These are phyloP conservation scores for Hibiscus syriacus DNA, from an alignment of 345 rosid genomes.

Conservation along the genomic window DNA sequence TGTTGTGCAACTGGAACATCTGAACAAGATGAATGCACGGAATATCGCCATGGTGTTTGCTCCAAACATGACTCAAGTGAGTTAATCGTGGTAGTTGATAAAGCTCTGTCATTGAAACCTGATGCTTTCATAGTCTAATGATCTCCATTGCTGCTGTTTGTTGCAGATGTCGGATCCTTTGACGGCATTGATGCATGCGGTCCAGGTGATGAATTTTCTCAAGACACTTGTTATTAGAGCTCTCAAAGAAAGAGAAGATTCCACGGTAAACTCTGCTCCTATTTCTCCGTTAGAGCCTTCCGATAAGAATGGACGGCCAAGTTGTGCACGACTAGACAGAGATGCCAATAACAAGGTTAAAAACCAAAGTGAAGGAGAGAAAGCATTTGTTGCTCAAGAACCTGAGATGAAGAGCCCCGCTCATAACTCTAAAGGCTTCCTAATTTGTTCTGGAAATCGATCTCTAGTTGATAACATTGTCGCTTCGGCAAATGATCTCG, in stretches of 20 bases:
- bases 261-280: slow-evolving; percentile 32
- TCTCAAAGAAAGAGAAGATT: slow-evolving; percentile 61
- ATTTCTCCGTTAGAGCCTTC: slow-evolving; percentile 42
- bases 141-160: slow-evolving; percentile 7
- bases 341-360: slow-evolving; percentile 26
- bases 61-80: slow-evolving; percentile 99
- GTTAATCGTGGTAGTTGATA: slow-evolving; percentile 9
- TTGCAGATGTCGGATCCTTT: slow-evolving; percentile 95
- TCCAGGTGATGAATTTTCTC: slow-evolving; percentile 95
- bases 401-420: too few species aligned
- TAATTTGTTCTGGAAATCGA: slow-evolving; percentile 19
- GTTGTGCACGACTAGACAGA: slow-evolving; percentile 31
- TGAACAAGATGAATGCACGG: slow-evolving; percentile 96
- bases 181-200: slow-evolving; percentile 94
- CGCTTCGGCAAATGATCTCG: slow-evolving; percentile 21
- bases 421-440: slow-evolving; percentile 26
- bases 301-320: slow-evolving; percentile 55
- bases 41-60: slow-evolving; percentile 96
- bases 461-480: slow-evolving; percentile 27
- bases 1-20: slow-evolving; percentile 72
- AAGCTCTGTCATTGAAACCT: not conserved
- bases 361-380: slow-evolving; percentile 21
- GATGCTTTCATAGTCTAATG: slow-evolving; percentile 5
- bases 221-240: slow-evolving; percentile 61
- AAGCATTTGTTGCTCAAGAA: slow-evolving; percentile 20